Evolutionary conservation across 768 basidiomycete genomes (phyloP).

Genomic region (Phaeotremella skinneri): DNA sequence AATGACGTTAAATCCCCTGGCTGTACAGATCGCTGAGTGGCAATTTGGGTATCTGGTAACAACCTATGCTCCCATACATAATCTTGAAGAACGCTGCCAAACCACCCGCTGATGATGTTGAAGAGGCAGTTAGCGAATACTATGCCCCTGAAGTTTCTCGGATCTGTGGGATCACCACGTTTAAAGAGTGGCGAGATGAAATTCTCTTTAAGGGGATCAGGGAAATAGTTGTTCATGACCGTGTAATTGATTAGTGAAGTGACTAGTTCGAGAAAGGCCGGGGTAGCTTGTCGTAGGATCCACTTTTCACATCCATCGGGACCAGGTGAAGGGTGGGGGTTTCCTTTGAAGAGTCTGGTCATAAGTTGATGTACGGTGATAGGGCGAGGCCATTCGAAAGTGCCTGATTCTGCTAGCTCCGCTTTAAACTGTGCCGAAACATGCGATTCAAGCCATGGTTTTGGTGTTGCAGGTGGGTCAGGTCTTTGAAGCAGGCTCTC

Average conservation of each 20-base stretch:
- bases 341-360: slow-evolving; percentile 8
- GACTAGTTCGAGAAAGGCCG: background rate
- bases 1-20: slow-evolving; percentile 11
- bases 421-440: too few species aligned
- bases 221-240: slow-evolving; percentile 20
- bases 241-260: slow-evolving; percentile 7
- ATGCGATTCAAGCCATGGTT: too few species aligned
- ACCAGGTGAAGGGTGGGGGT: slow-evolving; percentile 16
- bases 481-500: too few species aligned
- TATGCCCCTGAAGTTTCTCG: slow-evolving; percentile 17
- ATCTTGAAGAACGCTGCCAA: background rate
- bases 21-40: slow-evolving; percentile 16
- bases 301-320: slow-evolving; percentile 27
- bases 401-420: too few species aligned
- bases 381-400: slow-evolving; percentile 11
- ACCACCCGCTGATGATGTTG: slow-evolving; percentile 6
- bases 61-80: slow-evolving; percentile 10
- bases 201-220: slow-evolving; percentile 12
- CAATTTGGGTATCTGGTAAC: slow-evolving; percentile 17
- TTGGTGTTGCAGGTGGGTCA: too few species aligned
- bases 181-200: slow-evolving; percentile 17
- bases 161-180: slow-evolving; percentile 12
- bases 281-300: slow-evolving; percentile 2
- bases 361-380: slow-evolving; percentile 6
- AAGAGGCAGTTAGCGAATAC: slow-evolving; percentile 15